phyloP scores from a whole-genome alignment of 2,329 filamentous ascomycete genomes.

The Fusarium cicatricum region DNA sequence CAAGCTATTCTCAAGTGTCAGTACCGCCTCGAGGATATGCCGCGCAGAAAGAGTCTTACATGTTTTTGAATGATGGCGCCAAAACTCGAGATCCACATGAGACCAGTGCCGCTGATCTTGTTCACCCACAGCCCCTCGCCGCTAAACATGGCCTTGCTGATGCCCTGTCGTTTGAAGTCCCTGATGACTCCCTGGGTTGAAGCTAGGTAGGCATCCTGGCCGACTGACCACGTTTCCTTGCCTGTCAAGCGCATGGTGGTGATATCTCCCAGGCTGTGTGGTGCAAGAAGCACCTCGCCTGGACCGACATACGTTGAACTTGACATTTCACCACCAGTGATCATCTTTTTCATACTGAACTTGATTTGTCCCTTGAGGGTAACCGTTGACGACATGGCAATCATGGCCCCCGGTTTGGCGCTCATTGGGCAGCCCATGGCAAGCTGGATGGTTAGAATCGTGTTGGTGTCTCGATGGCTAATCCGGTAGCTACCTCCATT shows the following conservation, averaged over 20 bases:
- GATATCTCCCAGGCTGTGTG: conserved; percentile 83
- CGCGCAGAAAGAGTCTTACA: conserved; percentile 59
- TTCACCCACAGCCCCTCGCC: conserved; percentile 94
- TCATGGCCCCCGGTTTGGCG: conserved; percentile 88
- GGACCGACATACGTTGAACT: conserved; percentile 87
- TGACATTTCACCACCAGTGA: conserved; percentile 81
- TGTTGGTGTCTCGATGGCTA: conserved; percentile 91
- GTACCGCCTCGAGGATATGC: neutral
- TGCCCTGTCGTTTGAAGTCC: conserved; percentile 84
- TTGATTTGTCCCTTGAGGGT: conserved; percentile 84
- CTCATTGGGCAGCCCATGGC: conserved; percentile 86
- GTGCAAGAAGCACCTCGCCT: conserved; percentile 87
- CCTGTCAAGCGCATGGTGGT: conserved; percentile 79
- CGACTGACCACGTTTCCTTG: conserved; percentile 81
- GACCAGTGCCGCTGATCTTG: conserved; percentile 80
- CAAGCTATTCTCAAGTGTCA: conserved; percentile 51
- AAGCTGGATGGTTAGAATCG: conserved; percentile 86
- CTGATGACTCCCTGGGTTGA: conserved; percentile 87
- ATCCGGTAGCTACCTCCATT: conserved; percentile 95
- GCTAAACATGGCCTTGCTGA: conserved; percentile 92
- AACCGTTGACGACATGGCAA: conserved; percentile 91
- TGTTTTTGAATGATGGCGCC: conserved; percentile 96
- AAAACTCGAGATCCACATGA: conserved; percentile 92
- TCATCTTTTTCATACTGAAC: conserved; percentile 91
- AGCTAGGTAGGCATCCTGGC: conserved; percentile 86